Conservation (phyloP, 176 grass and related monocot genomes). For the Bolboschoenus planiculmis region DNA sequence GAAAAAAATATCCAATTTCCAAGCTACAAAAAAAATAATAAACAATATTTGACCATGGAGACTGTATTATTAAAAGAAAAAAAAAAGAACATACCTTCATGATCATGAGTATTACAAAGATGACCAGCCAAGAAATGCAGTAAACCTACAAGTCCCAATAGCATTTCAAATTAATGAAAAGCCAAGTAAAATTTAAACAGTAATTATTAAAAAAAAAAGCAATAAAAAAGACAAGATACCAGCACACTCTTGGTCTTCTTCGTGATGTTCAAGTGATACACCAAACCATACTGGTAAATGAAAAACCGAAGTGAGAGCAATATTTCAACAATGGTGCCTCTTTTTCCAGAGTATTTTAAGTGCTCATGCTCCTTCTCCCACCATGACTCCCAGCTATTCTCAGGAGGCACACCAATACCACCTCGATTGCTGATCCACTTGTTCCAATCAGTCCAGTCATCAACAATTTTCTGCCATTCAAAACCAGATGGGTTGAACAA, state of each 20-base stretch:
- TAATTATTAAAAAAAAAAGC: background rate
- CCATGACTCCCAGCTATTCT: conserved; percentile 96
- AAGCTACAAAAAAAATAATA: background rate
- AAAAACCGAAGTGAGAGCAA: conserved; percentile 74
- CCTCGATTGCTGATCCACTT: conserved; percentile 93
- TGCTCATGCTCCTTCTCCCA: conserved; percentile 94
- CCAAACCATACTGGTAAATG: conserved; percentile 88
- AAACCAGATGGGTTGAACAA: conserved; percentile 8
- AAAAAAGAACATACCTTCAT: conserved; percentile 54
- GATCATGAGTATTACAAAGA: conserved; percentile 61
- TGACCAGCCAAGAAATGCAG: conserved; percentile 75
- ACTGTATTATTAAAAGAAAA: background rate
- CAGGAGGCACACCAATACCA: conserved; percentile 71
- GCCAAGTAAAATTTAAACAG: background rate
- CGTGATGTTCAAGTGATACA: conserved; percentile 87
- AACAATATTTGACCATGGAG: background rate
- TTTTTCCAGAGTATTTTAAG: conserved; percentile 70
- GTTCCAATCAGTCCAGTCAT: conserved; percentile 95
- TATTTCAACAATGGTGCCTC: conserved; percentile 72
- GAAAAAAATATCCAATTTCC: background rate
- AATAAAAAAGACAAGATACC: conserved; percentile 29
- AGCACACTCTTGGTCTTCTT: conserved; percentile 59
- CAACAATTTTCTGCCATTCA: conserved; percentile 32
- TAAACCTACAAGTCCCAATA: conserved; percentile 53
- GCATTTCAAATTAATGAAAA: background rate